phyloP scores from a whole-genome alignment of 805 yeast genomes.

The Metschnikowia kofuensis region DNA sequence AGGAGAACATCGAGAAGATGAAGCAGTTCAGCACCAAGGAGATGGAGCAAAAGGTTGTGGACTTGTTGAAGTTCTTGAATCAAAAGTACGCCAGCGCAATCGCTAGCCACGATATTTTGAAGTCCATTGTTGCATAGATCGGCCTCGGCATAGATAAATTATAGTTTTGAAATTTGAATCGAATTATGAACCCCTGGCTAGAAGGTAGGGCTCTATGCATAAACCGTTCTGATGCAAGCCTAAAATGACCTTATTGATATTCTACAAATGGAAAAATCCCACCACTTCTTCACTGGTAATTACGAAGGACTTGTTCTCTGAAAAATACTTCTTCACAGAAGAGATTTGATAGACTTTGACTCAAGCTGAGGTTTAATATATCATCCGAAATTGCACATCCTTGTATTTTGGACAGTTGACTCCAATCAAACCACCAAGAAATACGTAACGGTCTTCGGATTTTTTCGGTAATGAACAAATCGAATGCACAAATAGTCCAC shows the following conservation, averaged over 20 bases:
- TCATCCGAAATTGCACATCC: too few species aligned
- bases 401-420: too few species aligned
- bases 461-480: too few species aligned
- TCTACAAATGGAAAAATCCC: too few species aligned
- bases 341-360: too few species aligned
- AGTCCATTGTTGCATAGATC: conserved; percentile 36
- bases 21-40: conserved; percentile 77
- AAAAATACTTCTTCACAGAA: too few species aligned
- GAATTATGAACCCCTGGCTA: not conserved
- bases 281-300: too few species aligned
- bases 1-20: conserved; percentile 70
- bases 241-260: not conserved
- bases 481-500: too few species aligned
- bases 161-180: not conserved
- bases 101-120: conserved; percentile 47
- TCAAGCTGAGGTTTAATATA: too few species aligned
- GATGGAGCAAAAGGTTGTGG: conserved; percentile 60
- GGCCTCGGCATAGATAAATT: not conserved
- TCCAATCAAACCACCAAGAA: too few species aligned
- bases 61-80: conserved; percentile 71
- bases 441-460: too few species aligned
- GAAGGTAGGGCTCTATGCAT: not conserved
- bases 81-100: conserved; percentile 61
- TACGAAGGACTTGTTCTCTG: too few species aligned
- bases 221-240: not conserved